Percentiles rank a stretch among this genome's conserved stretches.
Evolutionary conservation across 2,329 filamentous ascomycete genomes (phyloP).

Genomic region (Macrophomina tecta): DNA sequence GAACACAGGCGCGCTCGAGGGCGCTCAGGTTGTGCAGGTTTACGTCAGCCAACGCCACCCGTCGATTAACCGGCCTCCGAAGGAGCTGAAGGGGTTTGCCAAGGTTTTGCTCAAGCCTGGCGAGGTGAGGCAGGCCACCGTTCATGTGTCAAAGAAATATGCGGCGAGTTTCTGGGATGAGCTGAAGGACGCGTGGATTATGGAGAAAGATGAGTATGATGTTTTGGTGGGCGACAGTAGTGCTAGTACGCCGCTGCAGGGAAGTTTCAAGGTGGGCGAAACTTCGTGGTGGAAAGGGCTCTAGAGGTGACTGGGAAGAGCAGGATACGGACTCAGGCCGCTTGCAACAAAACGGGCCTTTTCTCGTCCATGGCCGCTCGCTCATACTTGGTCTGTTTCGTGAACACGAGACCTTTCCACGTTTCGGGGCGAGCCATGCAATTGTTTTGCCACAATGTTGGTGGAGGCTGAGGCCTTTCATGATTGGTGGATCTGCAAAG

Average conservation of each 20-base stretch:
- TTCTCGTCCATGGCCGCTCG: too few species aligned
- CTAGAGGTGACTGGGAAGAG: conserved; percentile 39
- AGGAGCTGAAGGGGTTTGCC: conserved; percentile 71
- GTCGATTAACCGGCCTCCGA: conserved; percentile 65
- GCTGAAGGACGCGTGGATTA: conserved; percentile 67
- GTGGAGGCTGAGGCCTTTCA: not conserved
- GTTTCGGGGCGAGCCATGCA: not conserved
- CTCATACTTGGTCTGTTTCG: not conserved
- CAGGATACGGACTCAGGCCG: too few species aligned
- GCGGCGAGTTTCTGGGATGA: conserved; percentile 75
- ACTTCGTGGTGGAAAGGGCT: conserved; percentile 73
- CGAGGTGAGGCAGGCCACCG: conserved; percentile 62
- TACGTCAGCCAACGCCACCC: conserved; percentile 65
- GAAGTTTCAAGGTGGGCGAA: conserved; percentile 63
- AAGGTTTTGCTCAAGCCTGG: conserved; percentile 67
- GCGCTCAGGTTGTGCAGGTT: conserved; percentile 69
- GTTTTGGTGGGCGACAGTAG: conserved; percentile 68
- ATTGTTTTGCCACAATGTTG: not conserved
- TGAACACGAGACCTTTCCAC: not conserved
- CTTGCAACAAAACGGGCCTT: too few species aligned
- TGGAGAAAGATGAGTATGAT: conserved; percentile 69
- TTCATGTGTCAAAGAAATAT: conserved; percentile 67
- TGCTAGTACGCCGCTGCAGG: conserved; percentile 57
- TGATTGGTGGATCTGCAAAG: not conserved
- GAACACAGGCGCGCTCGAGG: conserved; percentile 60